These are phyloP conservation scores for Buddleja alternifolia DNA, from an alignment of 257 asterid species.

Conservation along the genomic window DNA sequence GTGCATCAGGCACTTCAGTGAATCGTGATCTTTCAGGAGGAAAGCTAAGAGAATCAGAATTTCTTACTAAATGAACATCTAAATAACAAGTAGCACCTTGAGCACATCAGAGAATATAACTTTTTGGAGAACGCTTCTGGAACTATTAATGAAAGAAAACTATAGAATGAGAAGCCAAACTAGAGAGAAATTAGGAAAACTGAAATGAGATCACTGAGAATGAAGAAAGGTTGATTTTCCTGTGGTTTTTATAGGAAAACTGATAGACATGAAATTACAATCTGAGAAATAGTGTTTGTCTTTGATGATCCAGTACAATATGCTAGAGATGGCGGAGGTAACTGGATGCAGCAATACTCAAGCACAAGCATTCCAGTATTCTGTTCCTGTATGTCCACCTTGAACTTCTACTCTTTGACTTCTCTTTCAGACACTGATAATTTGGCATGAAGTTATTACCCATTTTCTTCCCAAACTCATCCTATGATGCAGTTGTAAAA, in stretches of 20 bases:
- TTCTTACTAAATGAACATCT: background rate
- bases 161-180: background rate
- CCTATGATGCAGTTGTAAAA: background rate
- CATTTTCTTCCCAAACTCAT: background rate
- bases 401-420: background rate
- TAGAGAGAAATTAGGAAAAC: too few species aligned
- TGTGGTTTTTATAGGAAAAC: background rate
- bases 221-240: background rate
- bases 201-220: slow-evolving; percentile 9
- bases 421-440: too few species aligned
- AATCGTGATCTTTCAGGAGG: background rate
- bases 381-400: background rate
- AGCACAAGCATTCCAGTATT: slow-evolving; percentile 9
- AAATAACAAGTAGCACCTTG: background rate
- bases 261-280: background rate
- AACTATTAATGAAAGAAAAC: background rate
- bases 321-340: background rate
- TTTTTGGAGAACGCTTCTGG: slow-evolving; percentile 3
- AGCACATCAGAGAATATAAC: background rate
- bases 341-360: background rate
- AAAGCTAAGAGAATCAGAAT: background rate
- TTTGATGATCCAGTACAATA: background rate
- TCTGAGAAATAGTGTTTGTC: background rate
- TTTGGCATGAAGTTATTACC: background rate
- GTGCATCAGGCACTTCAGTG: background rate